These are phyloP conservation scores for Gossypium trilobum DNA, from an alignment of 441 rosid species.

Conservation along the genomic window DNA sequence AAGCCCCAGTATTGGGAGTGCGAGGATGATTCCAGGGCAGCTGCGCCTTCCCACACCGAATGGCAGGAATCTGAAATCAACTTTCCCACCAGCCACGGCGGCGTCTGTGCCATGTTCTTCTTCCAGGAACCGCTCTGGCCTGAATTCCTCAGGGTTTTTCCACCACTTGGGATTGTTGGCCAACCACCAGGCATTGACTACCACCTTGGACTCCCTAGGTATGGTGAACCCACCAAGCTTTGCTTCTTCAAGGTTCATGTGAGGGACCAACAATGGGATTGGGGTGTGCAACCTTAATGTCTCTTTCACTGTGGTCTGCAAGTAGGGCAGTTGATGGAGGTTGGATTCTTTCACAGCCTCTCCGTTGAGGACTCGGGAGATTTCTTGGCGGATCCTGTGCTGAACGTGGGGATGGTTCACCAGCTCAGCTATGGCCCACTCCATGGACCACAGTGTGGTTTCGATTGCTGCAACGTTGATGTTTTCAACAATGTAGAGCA, in stretches of 20 bases:
- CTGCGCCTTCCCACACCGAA: constrained; percentile 51
- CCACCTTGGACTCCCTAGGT: constrained; percentile 50
- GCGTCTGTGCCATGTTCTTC: constrained; percentile 36
- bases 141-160: constrained; percentile 37
- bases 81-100: constrained; percentile 40
- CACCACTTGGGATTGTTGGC: constrained; percentile 52
- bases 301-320: constrained; percentile 49
- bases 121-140: constrained; percentile 48
- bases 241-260: constrained; percentile 55
- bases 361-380: constrained; percentile 27
- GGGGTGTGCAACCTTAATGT: constrained; percentile 45
- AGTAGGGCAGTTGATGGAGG: constrained; percentile 35
- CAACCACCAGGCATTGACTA: constrained; percentile 58
- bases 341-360: constrained; percentile 31
- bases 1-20: constrained; percentile 45
- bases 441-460: constrained; percentile 58
- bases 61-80: constrained; percentile 42
- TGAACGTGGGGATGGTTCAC: constrained; percentile 44
- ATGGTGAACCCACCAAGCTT: constrained; percentile 40
- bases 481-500: constrained; percentile 54
- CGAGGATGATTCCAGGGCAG: constrained; percentile 52
- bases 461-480: constrained; percentile 62
- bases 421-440: constrained; percentile 56
- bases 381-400: constrained; percentile 37
- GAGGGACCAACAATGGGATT: constrained; percentile 50